Evolutionary conservation across 2,329 filamentous ascomycete species (phyloP).

Genomic region (Tetracladium maxilliforme): DNA sequence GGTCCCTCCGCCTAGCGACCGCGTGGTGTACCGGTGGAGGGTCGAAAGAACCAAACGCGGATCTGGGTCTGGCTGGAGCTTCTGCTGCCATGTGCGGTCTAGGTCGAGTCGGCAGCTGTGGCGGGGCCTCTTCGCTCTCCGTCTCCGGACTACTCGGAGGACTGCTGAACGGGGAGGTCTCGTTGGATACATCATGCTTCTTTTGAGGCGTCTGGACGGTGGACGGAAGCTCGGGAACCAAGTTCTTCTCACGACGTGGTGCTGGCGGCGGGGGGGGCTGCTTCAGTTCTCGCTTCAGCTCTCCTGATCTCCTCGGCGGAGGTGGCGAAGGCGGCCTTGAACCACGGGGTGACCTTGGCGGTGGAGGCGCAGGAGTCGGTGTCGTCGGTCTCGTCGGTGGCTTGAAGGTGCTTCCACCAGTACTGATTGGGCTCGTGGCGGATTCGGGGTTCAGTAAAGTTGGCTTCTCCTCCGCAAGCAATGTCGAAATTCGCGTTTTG

Average conservation of each 20-base stretch:
- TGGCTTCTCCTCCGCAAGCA: slow-evolving; percentile 22
- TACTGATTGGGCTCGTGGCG: slow-evolving; percentile 15
- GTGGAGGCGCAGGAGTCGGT: slow-evolving; percentile 49
- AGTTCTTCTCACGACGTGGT: too few relatives aligned
- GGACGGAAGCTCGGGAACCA: too few relatives aligned
- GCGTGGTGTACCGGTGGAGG: slow-evolving; percentile 37
- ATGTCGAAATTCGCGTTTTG: slow-evolving; percentile 19
- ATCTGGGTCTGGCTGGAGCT: slow-evolving; percentile 8
- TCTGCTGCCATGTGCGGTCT: slow-evolving; percentile 13
- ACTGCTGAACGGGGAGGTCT: slow-evolving; percentile 71
- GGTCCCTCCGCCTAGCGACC: slow-evolving; percentile 24
- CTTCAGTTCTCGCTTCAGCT: slow-evolving; percentile 33
- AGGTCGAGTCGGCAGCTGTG: slow-evolving; percentile 27
- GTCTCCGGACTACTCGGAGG: slow-evolving; percentile 62
- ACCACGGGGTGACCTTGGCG: too few relatives aligned
- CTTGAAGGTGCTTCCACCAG: slow-evolving; percentile 31
- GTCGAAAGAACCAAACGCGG: slow-evolving; percentile 21
- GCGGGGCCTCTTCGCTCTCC: slow-evolving; percentile 33
- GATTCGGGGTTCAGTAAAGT: slow-evolving; percentile 32
- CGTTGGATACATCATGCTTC: too few relatives aligned
- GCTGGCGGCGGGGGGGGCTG: slow-evolving; percentile 4
- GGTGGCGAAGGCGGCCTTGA: slow-evolving; percentile 49
- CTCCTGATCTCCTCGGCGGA: slow-evolving; percentile 46
- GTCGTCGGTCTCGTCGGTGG: slow-evolving; percentile 40
- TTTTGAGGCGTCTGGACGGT: too few relatives aligned